Evolutionary conservation across 2,329 filamentous ascomycete species (phyloP).

Genomic region (Neoarthrinium moseri): DNA sequence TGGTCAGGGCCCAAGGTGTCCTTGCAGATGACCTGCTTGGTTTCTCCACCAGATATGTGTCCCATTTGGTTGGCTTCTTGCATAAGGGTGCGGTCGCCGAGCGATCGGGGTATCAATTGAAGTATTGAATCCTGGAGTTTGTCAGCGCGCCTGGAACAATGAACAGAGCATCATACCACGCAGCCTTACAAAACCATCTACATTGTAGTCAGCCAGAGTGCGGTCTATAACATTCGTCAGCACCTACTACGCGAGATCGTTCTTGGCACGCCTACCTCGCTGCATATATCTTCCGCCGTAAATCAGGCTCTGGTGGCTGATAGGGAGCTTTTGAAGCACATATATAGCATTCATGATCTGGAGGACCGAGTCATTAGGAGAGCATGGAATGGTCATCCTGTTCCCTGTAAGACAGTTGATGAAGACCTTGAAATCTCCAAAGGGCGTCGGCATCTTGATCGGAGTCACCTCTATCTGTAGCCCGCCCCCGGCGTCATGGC

Average conservation of each 20-base stretch:
- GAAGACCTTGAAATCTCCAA: not conserved
- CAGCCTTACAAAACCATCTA: too few species aligned
- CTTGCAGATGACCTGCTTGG: constrained; percentile 15
- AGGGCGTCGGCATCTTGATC: not conserved
- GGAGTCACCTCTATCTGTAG: constrained; percentile 44
- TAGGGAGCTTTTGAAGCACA: not conserved
- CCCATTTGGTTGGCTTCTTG: constrained; percentile 6
- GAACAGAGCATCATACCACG: too few species aligned
- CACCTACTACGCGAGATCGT: too few species aligned
- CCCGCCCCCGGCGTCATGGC: constrained; percentile 36
- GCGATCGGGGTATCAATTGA: not conserved
- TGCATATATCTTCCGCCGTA: not conserved
- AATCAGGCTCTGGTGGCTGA: not conserved
- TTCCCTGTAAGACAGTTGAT: not conserved
- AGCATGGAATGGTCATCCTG: not conserved
- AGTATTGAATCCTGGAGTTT: not conserved
- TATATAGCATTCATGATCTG: not conserved
- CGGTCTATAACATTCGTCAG: not conserved
- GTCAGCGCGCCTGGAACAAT: too few species aligned
- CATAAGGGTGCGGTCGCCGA: not conserved
- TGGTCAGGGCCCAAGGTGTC: not conserved
- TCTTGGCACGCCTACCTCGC: too few species aligned
- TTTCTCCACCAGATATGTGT: constrained; percentile 15
- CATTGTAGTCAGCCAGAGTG: not conserved
- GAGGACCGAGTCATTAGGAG: not conserved